Percentiles rank a stretch among this genome's conserved stretches.
Conservation (phyloP, 1,284 basidiomycete species). For the Leccinum solheimii region DNA sequence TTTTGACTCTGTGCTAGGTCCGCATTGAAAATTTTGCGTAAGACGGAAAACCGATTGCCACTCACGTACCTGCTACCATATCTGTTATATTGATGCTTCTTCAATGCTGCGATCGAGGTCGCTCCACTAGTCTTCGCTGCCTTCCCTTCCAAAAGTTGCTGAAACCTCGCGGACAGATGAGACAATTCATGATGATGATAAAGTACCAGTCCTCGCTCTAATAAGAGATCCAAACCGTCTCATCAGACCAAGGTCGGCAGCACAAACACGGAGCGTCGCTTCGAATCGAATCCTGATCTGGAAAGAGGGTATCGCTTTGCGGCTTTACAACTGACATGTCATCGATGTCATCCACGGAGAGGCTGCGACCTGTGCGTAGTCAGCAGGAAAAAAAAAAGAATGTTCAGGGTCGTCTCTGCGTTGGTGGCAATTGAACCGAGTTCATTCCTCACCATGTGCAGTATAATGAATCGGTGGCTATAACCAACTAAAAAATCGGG, state of each 20-base stretch:
- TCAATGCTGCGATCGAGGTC: constrained; percentile 1
- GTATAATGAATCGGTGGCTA: not conserved
- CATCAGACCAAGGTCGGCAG: not conserved
- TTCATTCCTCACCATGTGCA: not conserved
- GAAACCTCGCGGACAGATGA: constrained; percentile 1
- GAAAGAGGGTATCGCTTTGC: not conserved
- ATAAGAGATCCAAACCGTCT: constrained; percentile 3
- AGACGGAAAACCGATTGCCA: constrained; percentile 15
- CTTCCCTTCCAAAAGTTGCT: constrained; percentile 4
- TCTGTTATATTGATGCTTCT: constrained; percentile 8
- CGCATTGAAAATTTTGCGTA: constrained; percentile 3
- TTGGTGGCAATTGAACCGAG: not conserved
- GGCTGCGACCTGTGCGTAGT: not conserved
- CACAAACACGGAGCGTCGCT: not conserved
- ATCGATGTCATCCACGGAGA: not conserved
- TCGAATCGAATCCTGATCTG: not conserved
- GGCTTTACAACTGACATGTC: not conserved
- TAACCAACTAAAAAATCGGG: not conserved
- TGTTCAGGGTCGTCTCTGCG: not conserved
- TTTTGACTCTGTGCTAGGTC: not conserved
- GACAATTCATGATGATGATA: not conserved
- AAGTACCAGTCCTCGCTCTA: not conserved
- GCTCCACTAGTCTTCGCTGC: not conserved
- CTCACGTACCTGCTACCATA: constrained; percentile 11
- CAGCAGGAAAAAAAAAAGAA: not conserved